phyloP scores from a whole-genome alignment of 805 yeast genomes.

The Metschnikowia rubicola region DNA sequence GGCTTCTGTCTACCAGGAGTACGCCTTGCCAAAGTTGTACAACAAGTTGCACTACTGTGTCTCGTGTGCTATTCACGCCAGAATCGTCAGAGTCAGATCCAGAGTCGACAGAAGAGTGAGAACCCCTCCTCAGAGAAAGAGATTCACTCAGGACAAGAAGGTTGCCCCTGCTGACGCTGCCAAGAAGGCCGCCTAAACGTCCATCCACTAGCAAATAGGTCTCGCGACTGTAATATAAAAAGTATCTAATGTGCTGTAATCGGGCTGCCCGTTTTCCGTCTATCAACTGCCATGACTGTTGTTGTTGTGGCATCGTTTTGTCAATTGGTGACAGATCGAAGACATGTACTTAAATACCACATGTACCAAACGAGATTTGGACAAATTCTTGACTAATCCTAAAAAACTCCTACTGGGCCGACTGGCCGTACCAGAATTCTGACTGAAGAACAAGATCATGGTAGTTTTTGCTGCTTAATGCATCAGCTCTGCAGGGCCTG shows the following conservation, averaged over 20 bases:
- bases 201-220: slow-evolving; percentile 11
- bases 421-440: too few species aligned
- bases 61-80: slow-evolving; percentile 99
- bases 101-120: slow-evolving; percentile 98
- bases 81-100: slow-evolving; percentile 99
- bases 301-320: too few species aligned
- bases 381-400: too few species aligned
- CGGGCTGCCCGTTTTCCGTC: not conserved
- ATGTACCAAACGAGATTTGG: too few species aligned
- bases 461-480: too few species aligned
- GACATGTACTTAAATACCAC: too few species aligned
- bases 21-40: slow-evolving; percentile 99
- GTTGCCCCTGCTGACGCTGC: slow-evolving; percentile 98
- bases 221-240: slow-evolving; percentile 17
- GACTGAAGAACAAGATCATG: too few species aligned
- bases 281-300: too few species aligned
- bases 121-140: slow-evolving; percentile 98
- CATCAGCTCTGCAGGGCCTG: too few species aligned
- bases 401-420: too few species aligned
- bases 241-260: not conserved
- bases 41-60: slow-evolving; percentile 99
- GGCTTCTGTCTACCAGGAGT: slow-evolving; percentile 98
- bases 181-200: slow-evolving; percentile 69
- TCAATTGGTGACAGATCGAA: too few species aligned
- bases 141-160: slow-evolving; percentile 95